A percentile compares a stretch with the other conserved stretches of the same genome.
phyloP scores from a whole-genome alignment of 805 yeast species.

The Metschnikowia dekortorum region DNA sequence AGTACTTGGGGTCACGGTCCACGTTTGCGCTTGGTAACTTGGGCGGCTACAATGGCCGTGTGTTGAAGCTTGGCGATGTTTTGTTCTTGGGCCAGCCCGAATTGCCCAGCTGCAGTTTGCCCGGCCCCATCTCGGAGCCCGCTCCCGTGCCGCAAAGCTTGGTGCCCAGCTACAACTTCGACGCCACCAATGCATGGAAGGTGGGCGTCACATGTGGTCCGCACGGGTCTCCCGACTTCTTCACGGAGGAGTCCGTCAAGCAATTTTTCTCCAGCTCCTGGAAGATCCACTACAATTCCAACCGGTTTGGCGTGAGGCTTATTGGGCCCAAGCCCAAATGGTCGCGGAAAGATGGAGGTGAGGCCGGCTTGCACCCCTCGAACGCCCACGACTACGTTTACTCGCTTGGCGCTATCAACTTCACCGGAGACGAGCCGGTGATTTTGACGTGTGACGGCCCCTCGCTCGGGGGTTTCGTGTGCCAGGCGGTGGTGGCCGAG shows the following conservation, averaged over 20 bases:
- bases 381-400: conserved; percentile 97
- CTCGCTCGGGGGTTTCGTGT: conserved; percentile 94
- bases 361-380: conserved; percentile 98
- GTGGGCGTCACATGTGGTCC: conserved; percentile 97
- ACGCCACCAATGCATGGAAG: conserved; percentile 56
- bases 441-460: conserved; percentile 97
- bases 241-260: conserved; percentile 65
- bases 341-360: conserved; percentile 97
- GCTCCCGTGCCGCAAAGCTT: conserved; percentile 48
- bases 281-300: conserved; percentile 97
- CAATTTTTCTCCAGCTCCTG: conserved; percentile 75
- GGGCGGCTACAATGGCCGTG: conserved; percentile 95
- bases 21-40: conserved; percentile 90
- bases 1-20: conserved; percentile 92
- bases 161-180: conserved; percentile 46
- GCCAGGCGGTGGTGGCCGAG: conserved; percentile 92
- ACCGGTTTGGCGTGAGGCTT: conserved; percentile 92
- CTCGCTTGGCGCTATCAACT: conserved; percentile 93
- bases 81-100: conserved; percentile 79
- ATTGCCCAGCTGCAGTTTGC: conserved; percentile 61
- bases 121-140: conserved; percentile 69
- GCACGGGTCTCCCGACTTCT: conserved; percentile 96
- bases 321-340: conserved; percentile 95
- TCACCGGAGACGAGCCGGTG: conserved; percentile 98
- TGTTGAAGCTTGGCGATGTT: conserved; percentile 87